A percentile compares a stretch with the other conserved stretches of the same genome.
Evolutionary conservation across 495 filamentous ascomycete species (phyloP).

Genomic region (Cercophora scortea): DNA sequence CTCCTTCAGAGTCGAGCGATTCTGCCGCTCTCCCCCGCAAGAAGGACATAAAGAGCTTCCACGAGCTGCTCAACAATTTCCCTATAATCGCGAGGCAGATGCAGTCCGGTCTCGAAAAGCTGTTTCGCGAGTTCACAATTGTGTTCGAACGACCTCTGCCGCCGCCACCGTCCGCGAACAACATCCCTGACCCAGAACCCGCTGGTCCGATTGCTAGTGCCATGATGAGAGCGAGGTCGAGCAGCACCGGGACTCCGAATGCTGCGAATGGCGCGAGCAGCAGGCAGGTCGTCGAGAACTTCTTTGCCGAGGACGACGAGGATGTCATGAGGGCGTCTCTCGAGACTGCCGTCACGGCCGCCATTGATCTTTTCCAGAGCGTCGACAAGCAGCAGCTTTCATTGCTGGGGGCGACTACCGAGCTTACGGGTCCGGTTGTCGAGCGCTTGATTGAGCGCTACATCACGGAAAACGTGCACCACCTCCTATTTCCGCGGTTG

Average conservation of each 20-base stretch:
- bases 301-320: slow-evolving; percentile 73
- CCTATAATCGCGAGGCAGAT: slow-evolving; percentile 97
- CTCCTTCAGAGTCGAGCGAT: slow-evolving; percentile 26
- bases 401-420: slow-evolving; percentile 82
- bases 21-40: slow-evolving; percentile 47
- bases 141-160: slow-evolving; percentile 81
- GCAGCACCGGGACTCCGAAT: slow-evolving; percentile 28
- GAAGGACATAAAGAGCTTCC: slow-evolving; percentile 85
- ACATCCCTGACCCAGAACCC: slow-evolving; percentile 43
- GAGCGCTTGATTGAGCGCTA: slow-evolving; percentile 94
- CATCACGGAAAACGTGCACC: slow-evolving; percentile 87
- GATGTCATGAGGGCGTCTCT: slow-evolving; percentile 75
- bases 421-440: slow-evolving; percentile 84
- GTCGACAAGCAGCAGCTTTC: slow-evolving; percentile 96
- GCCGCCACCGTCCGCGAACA: slow-evolving; percentile 57
- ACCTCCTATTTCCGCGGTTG: slow-evolving; percentile 71
- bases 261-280: slow-evolving; percentile 16
- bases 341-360: slow-evolving; percentile 86
- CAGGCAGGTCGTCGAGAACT: slow-evolving; percentile 22
- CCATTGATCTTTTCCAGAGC: slow-evolving; percentile 89
- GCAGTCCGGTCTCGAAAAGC: slow-evolving; percentile 81
- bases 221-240: slow-evolving; percentile 41
- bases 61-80: slow-evolving; percentile 83
- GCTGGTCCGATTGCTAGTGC: slow-evolving; percentile 43
- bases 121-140: slow-evolving; percentile 83